phyloP scores from a whole-genome alignment of 2,329 filamentous ascomycete genomes.

The Nannizziopsis barbatae region DNA sequence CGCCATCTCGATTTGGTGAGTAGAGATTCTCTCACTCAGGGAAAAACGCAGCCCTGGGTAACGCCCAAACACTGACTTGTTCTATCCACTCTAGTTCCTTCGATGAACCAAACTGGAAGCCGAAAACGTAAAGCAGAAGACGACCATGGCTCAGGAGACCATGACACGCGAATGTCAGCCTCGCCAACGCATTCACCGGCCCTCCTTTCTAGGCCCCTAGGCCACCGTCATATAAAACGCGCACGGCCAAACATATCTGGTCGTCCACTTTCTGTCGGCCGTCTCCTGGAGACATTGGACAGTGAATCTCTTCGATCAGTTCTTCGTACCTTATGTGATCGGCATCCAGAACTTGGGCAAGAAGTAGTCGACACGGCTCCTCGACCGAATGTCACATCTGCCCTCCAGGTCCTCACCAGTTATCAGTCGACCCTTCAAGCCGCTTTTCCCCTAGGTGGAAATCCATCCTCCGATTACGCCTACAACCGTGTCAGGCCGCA shows the following conservation, averaged over 20 bases:
- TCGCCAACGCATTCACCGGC: constrained; percentile 77
- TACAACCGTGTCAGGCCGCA: constrained; percentile 85
- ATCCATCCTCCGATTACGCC: constrained; percentile 77
- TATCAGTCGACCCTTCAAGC: constrained; percentile 70
- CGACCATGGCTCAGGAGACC: constrained; percentile 42
- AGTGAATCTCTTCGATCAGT: constrained; percentile 71
- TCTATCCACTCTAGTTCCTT: constrained; percentile 24
- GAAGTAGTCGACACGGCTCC: constrained; percentile 78
- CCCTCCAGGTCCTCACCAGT: constrained; percentile 64
- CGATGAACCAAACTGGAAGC: constrained; percentile 32
- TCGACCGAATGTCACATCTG: constrained; percentile 71
- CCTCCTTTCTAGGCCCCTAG: constrained; percentile 55
- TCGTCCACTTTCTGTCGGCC: constrained; percentile 53
- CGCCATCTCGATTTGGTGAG: constrained; percentile 50
- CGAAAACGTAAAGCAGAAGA: constrained; percentile 84
- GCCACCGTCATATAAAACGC: constrained; percentile 57
- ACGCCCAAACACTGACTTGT: constrained; percentile 7
- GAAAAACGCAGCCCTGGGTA: background rate
- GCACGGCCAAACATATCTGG: constrained; percentile 58
- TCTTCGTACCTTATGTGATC: constrained; percentile 82
- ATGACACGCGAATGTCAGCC: constrained; percentile 78
- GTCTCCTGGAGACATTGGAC: constrained; percentile 89
- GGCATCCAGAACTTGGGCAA: constrained; percentile 71
- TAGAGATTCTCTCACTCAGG: constrained; percentile 13
- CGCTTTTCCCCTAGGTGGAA: constrained; percentile 75